Evolutionary conservation across 805 yeast species (phyloP).

Genomic region (Lipomyces starkeyi): DNA sequence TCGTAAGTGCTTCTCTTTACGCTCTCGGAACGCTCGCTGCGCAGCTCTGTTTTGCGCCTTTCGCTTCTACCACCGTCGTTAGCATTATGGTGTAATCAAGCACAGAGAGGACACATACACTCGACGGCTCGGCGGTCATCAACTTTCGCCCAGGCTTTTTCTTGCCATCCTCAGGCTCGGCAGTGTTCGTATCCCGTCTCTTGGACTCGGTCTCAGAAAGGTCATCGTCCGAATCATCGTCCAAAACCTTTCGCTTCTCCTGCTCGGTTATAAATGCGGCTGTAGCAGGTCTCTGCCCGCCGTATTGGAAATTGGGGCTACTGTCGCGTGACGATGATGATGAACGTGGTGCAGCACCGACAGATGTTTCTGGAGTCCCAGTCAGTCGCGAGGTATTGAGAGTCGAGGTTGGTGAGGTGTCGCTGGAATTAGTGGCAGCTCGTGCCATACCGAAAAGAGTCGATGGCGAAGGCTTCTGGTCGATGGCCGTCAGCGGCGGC

Average conservation of each 20-base stretch:
- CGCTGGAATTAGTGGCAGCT: conserved; percentile 14
- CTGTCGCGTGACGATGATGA: neutral
- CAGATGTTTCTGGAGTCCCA: neutral
- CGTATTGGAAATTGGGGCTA: neutral
- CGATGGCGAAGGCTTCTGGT: conserved; percentile 2
- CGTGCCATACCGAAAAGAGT: neutral
- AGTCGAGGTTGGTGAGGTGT: conserved; percentile 1
- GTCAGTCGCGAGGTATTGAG: neutral
- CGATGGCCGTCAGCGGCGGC: neutral
- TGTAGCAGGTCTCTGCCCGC: neutral
- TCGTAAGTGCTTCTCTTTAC: conserved; percentile 85
- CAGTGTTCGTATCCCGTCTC: conserved; percentile 28
- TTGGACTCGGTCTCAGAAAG: conserved; percentile 35
- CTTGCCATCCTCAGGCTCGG: conserved; percentile 41
- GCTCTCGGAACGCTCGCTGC: conserved; percentile 95
- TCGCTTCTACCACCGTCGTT: conserved; percentile 56
- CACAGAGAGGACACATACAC: conserved; percentile 38
- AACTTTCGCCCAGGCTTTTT: conserved; percentile 83
- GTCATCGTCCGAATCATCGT: conserved; percentile 34
- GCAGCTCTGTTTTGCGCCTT: conserved; percentile 98
- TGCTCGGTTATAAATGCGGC: neutral
- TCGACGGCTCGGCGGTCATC: conserved; percentile 75
- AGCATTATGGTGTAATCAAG: neutral
- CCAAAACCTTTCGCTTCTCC: conserved; percentile 34
- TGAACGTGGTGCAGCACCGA: neutral